Percentiles rank a stretch among this genome's conserved stretches.
These are phyloP conservation scores for Annulohypoxylon maeteangense DNA, from an alignment of 495 filamentous ascomycete genomes.

Conservation along the genomic window DNA sequence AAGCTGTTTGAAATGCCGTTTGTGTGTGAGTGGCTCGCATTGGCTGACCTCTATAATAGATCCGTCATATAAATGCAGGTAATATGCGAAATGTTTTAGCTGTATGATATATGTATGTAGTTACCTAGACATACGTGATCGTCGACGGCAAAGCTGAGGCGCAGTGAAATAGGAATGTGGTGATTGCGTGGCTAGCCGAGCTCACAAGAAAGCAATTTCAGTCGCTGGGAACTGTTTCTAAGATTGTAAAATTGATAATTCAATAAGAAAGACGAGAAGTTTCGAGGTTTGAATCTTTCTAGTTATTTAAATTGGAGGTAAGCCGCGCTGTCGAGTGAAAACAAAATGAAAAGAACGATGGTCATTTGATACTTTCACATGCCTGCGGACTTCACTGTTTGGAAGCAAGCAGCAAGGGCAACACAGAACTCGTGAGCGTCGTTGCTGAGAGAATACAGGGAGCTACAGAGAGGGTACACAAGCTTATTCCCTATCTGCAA, in stretches of 20 bases:
- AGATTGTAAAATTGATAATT: neutral
- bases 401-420: slow-evolving; percentile 6
- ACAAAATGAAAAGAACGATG: neutral
- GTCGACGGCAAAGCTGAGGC: slow-evolving; percentile 17
- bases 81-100: neutral
- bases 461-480: slow-evolving; percentile 15
- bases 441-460: neutral
- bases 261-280: neutral
- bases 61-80: slow-evolving; percentile 13
- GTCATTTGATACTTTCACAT: slow-evolving; percentile 25
- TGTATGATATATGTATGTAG: slow-evolving; percentile 4
- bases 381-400: neutral
- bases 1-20: neutral
- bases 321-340: neutral
- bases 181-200: slow-evolving; percentile 14
- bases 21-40: slow-evolving; percentile 12
- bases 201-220: neutral
- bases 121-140: neutral
- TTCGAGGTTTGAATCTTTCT: neutral
- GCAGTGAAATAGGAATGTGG: slow-evolving; percentile 1
- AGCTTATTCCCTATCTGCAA: neutral
- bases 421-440: neutral
- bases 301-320: neutral
- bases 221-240: neutral
- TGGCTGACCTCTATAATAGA: neutral